Conservation (phyloP, 441 rosid genomes). For the Isatis lusitanica region DNA sequence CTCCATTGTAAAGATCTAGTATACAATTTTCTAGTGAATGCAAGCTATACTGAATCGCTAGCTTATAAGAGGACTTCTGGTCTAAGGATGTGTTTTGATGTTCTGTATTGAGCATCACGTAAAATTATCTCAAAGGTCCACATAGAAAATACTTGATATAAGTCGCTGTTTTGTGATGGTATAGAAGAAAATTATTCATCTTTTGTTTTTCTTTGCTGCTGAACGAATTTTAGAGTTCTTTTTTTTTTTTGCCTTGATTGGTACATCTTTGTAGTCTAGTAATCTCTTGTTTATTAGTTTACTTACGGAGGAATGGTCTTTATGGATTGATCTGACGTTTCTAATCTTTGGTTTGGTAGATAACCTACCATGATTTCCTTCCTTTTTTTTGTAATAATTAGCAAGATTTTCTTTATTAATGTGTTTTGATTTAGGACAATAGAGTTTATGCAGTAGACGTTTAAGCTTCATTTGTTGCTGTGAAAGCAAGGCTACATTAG, state of each 20-base stretch:
- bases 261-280: not conserved
- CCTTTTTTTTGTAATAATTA: not conserved
- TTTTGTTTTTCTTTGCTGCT: not conserved
- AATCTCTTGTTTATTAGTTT: not conserved
- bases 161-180: not conserved
- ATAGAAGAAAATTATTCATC: not conserved
- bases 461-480: not conserved
- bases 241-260: not conserved
- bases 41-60: not conserved
- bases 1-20: not conserved
- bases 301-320: not conserved
- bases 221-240: not conserved
- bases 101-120: not conserved
- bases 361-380: constrained; percentile 3
- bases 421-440: not conserved
- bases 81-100: not conserved
- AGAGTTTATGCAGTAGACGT: not conserved
- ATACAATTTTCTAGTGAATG: not conserved
- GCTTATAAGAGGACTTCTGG: not conserved
- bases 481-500: not conserved
- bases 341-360: constrained; percentile 8
- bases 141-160: not conserved
- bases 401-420: not conserved
- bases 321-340: not conserved
- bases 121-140: not conserved